A percentile compares a stretch with the other conserved stretches of the same genome.
phyloP scores from a whole-genome alignment of 176 grass and related monocot genomes.

The Carex kokanica region DNA sequence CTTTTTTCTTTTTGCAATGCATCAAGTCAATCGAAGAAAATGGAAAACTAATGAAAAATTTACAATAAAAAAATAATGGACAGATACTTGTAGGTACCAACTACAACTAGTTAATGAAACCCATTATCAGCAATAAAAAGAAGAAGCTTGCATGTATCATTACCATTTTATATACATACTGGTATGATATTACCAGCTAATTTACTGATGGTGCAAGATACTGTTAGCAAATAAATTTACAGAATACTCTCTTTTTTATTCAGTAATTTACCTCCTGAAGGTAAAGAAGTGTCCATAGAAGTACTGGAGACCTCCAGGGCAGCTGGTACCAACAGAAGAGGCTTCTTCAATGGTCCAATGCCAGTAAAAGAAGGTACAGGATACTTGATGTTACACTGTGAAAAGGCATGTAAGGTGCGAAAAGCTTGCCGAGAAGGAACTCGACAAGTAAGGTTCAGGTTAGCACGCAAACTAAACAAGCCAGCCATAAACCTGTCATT shows the following conservation, averaged over 20 bases:
- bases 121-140: slow-evolving; percentile 5
- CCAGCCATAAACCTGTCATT: slow-evolving; percentile 8
- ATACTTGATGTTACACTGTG: slow-evolving; percentile 21
- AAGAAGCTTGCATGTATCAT: not conserved
- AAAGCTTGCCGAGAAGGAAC: slow-evolving; percentile 1
- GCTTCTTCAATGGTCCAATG: slow-evolving; percentile 16
- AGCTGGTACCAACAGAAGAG: slow-evolving; percentile 25
- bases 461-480: slow-evolving; percentile 14
- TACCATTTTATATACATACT: not conserved
- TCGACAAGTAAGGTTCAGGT: slow-evolving; percentile 18
- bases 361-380: not conserved
- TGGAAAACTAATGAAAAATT: not conserved
- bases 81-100: not conserved
- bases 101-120: not conserved
- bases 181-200: not conserved
- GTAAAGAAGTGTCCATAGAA: slow-evolving; percentile 26
- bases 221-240: not conserved
- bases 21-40: not conserved
- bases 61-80: not conserved
- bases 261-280: slow-evolving; percentile 37
- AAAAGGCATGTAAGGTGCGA: slow-evolving; percentile 6
- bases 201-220: not conserved
- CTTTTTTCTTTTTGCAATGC: not conserved
- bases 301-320: slow-evolving; percentile 23
- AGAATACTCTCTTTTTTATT: not conserved